Base-by-base conservation (phyloP, 495 filamentous ascomycete genomes). In the Elaphomyces granulatus region DNA sequence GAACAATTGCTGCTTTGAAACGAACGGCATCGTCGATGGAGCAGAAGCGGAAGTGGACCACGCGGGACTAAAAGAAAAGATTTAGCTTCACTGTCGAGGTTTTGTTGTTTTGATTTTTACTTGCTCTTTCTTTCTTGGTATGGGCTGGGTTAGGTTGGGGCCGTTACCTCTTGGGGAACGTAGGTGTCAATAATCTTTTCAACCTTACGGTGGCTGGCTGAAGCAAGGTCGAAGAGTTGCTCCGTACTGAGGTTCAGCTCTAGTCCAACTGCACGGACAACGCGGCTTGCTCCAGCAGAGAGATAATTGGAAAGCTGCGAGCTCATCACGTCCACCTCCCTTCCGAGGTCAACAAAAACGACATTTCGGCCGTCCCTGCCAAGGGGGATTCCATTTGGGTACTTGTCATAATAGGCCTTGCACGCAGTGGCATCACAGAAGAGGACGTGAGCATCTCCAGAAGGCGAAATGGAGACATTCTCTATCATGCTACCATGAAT, bases 401-500 rank as follows among this genome's bases (percentile, higher is more conserved):
- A 63, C 18, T 50, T 55, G 8, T 56, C 50, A 43, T 60, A 64
- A 45, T 56, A 68, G 2, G 55, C 56, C 33, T 53, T 39, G 41
- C 55, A 64, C 4, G 58, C 60, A 15, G 50, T 55, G 6, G 49
- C 37, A 6, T 62, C 51, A 33, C 62, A 53, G 51, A 72, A 74
- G 26, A 55, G 50, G 12, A 72, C 43, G 12, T 54, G 43, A 12
- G 61, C 60, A 16, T 36, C 49, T 7, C 47, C 50, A 4, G 44
- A 19, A 3, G 45, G 35, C 35, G 44, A 42, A 2, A 53, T 19
- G 12, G 23, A 34, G 20, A 46, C 35, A 34, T 54, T 56, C 34
- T 72, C 69, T 15, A 74, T 37, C 9, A 48, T 26, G 12, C 68
- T 69, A 4, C 66, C 67, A 34, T 63, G 59, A 3, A 71, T 49